A percentile compares a stretch with the other conserved stretches of the same genome.
phyloP scores from a whole-genome alignment of 2,329 filamentous ascomycete species.

The Mycogone perniciosa region DNA sequence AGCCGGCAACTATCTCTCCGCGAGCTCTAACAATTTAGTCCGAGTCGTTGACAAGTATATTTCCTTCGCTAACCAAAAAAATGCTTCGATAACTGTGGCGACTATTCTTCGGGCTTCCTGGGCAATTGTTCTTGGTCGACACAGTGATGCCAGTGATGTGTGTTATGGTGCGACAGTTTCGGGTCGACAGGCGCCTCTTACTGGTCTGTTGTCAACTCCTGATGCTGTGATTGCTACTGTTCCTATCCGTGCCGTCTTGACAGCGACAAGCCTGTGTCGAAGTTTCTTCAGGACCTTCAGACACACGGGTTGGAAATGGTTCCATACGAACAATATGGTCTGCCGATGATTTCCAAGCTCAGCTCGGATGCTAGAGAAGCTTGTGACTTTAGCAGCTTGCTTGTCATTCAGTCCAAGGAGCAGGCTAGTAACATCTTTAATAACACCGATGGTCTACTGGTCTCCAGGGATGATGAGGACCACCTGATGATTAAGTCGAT shows the following conservation, averaged over 20 bases:
- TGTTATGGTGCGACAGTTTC: constrained; percentile 10
- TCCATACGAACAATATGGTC: constrained; percentile 20
- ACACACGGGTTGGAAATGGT: constrained; percentile 16
- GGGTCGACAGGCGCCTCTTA: constrained; percentile 13
- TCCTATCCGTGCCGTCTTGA: constrained; percentile 13
- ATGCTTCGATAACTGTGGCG: constrained; percentile 3
- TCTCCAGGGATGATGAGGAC: neutral
- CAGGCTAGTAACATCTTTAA: neutral
- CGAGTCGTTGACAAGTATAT: neutral
- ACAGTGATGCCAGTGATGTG: constrained; percentile 1
- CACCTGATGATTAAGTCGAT: constrained; percentile 1
- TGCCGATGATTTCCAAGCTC: constrained; percentile 18
- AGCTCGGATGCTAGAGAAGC: constrained; percentile 10
- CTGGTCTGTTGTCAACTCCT: constrained; percentile 11
- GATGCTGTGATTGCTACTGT: constrained; percentile 17
- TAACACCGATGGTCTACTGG: neutral
- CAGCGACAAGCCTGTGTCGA: constrained; percentile 2
- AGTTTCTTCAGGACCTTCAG: constrained; percentile 14
- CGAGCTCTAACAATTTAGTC: neutral
- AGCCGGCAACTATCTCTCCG: neutral
- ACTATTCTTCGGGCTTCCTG: constrained; percentile 7
- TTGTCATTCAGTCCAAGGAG: constrained; percentile 9
- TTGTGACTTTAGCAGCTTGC: constrained; percentile 2
- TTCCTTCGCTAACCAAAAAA: neutral
- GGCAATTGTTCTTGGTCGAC: constrained; percentile 4